Evolutionary conservation across 139 green algal genomes (phyloP), one percentile per base, ranked within the genome.

Genomic region (Marvania coccoides): DNA sequence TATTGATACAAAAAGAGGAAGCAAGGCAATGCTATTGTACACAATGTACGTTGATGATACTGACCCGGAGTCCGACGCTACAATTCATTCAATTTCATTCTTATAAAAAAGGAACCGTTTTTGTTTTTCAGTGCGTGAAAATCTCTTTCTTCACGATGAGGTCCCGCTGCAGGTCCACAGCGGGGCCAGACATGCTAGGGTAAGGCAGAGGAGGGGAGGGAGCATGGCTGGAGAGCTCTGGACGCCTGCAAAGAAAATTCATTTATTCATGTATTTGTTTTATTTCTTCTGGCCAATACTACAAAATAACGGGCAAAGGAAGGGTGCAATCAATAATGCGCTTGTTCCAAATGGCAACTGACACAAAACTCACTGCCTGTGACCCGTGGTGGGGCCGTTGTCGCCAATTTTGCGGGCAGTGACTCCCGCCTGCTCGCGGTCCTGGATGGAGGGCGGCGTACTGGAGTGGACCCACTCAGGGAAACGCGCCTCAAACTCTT

Each of bases 361-460:
- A 29, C 55, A 8, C 30, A 48, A 48, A 13, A 9, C 39, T 3
- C 55, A 72, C 65, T 57, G 47, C n/a, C 65, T 56, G 33, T 36
- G 56, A 23, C 65, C 65, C 5, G 65, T 61, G 24, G 65, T 31
- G 14, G 65, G 65, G 0, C 51, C 65, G 0, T 54, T 57, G 15
- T 63, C 55, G 1, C 8, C 35, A 1, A 46, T 5, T 1, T 61
- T 42, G 45, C 39, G 14, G 5, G 35, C 56, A 8, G 42, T 45
- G 5, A 61, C 5, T 5, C 65, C 65, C 7, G 65, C 65, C 1
- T 56, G 65, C 45, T 72, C 56, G 2, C 14, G 34, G 24, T 72
- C 65, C 24, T 61, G 42, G 1, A 72, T 51, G 34, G 6, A 28
- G 35, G 66, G 65, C 8, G 65, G 65, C 4, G 37, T 55, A 13